Conservation (phyloP, 202 grass and related monocot genomes). For the Setaria viridis region DNA sequence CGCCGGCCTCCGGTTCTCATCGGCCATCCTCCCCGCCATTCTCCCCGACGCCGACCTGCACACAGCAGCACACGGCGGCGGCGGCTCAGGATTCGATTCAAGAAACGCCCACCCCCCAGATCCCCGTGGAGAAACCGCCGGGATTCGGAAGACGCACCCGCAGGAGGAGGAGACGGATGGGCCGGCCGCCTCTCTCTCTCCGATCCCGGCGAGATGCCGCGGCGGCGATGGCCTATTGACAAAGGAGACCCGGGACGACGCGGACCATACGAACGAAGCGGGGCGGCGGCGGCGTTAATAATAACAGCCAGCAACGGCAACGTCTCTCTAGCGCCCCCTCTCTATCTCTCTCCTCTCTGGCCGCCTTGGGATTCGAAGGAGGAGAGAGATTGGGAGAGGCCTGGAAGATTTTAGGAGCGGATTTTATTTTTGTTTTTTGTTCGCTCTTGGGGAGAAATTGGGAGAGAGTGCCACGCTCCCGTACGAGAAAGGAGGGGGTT, state of each 20-base stretch:
- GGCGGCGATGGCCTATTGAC: background rate
- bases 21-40: conserved; percentile 49
- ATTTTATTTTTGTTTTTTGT: conserved; percentile 42
- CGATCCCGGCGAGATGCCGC: conserved; percentile 32
- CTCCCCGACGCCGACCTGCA: conserved; percentile 50
- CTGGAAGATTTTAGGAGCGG: conserved; percentile 37
- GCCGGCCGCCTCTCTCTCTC: background rate
- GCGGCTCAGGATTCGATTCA: conserved; percentile 39
- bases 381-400: conserved; percentile 41
- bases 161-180: conserved; percentile 3
- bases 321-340: conserved; percentile 29
- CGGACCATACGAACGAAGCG: background rate
- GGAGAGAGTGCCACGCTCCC: conserved; percentile 18
- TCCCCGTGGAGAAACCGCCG: background rate
- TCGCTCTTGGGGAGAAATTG: background rate
- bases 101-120: conserved; percentile 7
- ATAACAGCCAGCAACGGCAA: conserved; percentile 30
- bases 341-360: conserved; percentile 46
- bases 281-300: conserved; percentile 44
- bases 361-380: conserved; percentile 48
- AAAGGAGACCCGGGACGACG: conserved; percentile 6
- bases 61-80: conserved; percentile 9
- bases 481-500: conserved; percentile 40
- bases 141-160: conserved; percentile 16
- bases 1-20: conserved; percentile 57